Base-by-base conservation (phyloP, 2,329 filamentous ascomycete genomes). In the Talaromyces verruculosus region DNA sequence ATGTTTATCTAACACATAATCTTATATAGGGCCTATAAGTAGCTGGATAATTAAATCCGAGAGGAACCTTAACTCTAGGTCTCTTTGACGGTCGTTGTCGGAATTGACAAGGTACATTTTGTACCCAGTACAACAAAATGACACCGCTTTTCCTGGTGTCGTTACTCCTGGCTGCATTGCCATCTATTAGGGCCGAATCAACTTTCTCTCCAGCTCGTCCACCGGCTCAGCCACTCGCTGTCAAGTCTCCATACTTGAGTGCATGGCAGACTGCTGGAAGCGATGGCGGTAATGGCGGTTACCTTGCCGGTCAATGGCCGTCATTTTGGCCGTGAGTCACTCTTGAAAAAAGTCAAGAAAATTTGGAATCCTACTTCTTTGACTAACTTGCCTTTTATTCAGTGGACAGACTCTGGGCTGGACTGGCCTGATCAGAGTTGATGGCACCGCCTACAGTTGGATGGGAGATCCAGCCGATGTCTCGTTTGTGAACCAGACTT, bases 161-260 rank as follows among this genome's bases (percentile, higher is more conserved):
- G 8, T 65, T 75, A 58, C 66, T 72, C 11, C 62, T 70, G 60
- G 71, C 71, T 28, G 62, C 76, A 17, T 70, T 71, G 53, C 67
- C 70, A 25, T 69, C 11, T 66, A 53, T 70, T 37, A 67, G 64
- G 57, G 75, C 75, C 5, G 59, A 63, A 22, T 89, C 88, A 10
- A 86, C 82, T 1, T 91, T 90, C 73, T 82, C 79, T 41, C 89
- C 89, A 39, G 84, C 86, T 41, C 83, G 88, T 6, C 89, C 89
- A 49, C 89, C 89, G 17, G 84, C 89, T 1, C 82, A 91, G 33
- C 91, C 91, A 13, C 77, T 94, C 39, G 90, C 90, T 51, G 91
- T 93, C 53, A 88, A 87, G 68, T 89, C 88, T 10, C 91, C 91
- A 0, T 94, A 93, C 70, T 78, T 93, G 17, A 92, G 86, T 73